Evolutionary conservation across 306 rosid species (phyloP), one percentile per base, ranked within the genome.

Genomic region (Potentilla sterilis): DNA sequence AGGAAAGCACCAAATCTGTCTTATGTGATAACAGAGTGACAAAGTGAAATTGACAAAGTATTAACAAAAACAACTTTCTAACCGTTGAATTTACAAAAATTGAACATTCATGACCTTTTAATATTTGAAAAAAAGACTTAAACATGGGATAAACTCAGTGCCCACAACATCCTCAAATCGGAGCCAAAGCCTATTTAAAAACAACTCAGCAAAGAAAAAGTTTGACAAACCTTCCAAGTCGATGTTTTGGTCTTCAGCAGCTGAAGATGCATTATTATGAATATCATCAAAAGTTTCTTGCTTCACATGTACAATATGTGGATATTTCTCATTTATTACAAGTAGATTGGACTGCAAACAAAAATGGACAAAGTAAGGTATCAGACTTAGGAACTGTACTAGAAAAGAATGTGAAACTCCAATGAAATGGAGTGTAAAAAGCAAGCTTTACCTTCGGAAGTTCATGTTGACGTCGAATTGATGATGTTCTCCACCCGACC

Each of bases 401-500:
- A 54, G 59, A 54, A 54, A 54, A 49, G 6, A n/a, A 19, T 54
- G 28, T 19, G 22, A 52, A 21, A 0, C 12, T 0, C 1, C 68
- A 55, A 73, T 12, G 21, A 77, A 68, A 34, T 62, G 40, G 28
- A 77, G 37, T 57, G 19, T 73, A 71, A 81, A 41, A 77, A n/a
- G 65, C 16, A 65, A 81, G 73, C 35, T 72, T 54, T 82, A 89
- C 99, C 93, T 88, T 89, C 19, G 97, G 99, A 81, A 95, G 97
- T 86, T 95, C 99, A 86, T 84, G 84, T 78, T 90, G 96, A 79
- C 96, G 97, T 67, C 99, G 88, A 77, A 95, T 95, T 10, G 99
- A 95, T 72, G 99, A 95, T n/a, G 97, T 95, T 80, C 97, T 84
- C 99, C 99, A 95, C 74, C 99, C 99, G 74, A 95, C 99, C 93